phyloP scores from a whole-genome alignment of 495 filamentous ascomycete genomes.

The Cercophora samala region DNA sequence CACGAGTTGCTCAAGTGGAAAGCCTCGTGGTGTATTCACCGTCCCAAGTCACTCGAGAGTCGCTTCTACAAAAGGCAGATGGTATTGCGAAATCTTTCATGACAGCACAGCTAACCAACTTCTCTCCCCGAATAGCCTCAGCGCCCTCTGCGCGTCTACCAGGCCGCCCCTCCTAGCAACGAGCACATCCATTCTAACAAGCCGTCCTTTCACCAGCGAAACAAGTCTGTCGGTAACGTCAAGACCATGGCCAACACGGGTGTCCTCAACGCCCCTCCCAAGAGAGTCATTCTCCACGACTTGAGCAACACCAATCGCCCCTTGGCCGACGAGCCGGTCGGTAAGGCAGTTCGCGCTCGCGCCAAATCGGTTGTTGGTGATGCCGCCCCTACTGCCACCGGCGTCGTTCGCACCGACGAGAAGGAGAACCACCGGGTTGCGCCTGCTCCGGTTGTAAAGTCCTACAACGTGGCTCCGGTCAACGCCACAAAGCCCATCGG shows the following conservation, averaged over 20 bases:
- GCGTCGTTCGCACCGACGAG: slow-evolving; percentile 46
- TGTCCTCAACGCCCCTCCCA: slow-evolving; percentile 63
- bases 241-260: slow-evolving; percentile 53
- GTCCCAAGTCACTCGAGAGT: neutral
- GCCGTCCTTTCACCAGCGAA: slow-evolving; percentile 69
- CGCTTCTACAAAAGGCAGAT: neutral
- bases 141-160: slow-evolving; percentile 58
- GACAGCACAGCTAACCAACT: slow-evolving; percentile 19
- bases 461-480: slow-evolving; percentile 6
- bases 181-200: slow-evolving; percentile 65
- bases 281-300: slow-evolving; percentile 76
- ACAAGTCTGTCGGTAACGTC: slow-evolving; percentile 75
- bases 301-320: slow-evolving; percentile 67
- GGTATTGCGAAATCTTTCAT: neutral
- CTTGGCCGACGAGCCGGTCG: slow-evolving; percentile 40
- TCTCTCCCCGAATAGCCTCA: slow-evolving; percentile 60
- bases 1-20: neutral
- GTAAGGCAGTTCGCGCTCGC: slow-evolving; percentile 44
- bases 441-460: slow-evolving; percentile 19
- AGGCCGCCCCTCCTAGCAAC: slow-evolving; percentile 54
- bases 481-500: slow-evolving; percentile 16
- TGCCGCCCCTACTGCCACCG: slow-evolving; percentile 10
- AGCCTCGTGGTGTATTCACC: neutral
- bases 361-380: slow-evolving; percentile 30
- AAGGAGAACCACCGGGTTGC: slow-evolving; percentile 35